Evolutionary conservation across 192 early-diverging fungal genomes (phyloP).

Genomic region (Mortierella alpina): DNA sequence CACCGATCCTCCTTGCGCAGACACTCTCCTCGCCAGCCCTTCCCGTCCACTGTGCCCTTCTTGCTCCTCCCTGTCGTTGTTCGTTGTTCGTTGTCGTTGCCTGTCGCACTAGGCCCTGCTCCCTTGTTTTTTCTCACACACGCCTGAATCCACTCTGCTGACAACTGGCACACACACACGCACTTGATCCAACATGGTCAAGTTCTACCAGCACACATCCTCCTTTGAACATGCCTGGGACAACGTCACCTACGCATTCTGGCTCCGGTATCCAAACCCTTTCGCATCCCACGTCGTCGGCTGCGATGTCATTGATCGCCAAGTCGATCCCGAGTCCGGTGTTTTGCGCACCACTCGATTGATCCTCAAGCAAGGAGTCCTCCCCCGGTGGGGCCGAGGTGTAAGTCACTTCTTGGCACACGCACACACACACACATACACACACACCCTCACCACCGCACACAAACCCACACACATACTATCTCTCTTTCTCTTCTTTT

Average conservation of each 20-base stretch:
- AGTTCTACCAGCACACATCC: constrained; percentile 84
- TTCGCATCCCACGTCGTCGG: constrained; percentile 94
- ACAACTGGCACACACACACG: neutral
- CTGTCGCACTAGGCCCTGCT: too few relatives aligned
- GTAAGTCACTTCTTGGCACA: constrained; percentile 38
- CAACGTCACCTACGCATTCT: constrained; percentile 90
- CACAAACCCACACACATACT: neutral
- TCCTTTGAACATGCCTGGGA: constrained; percentile 85
- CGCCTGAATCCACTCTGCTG: neutral
- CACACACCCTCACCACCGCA: too few relatives aligned
- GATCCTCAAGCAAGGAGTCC: constrained; percentile 86
- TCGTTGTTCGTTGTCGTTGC: neutral
- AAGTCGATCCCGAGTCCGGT: constrained; percentile 81
- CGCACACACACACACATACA: too few relatives aligned
- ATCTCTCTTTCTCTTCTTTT: neutral
- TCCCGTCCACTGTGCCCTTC: neutral
- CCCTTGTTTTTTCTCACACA: neutral
- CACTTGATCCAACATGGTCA: constrained; percentile 75
- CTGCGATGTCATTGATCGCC: constrained; percentile 92
- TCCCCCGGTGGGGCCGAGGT: constrained; percentile 88
- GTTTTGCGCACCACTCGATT: constrained; percentile 88
- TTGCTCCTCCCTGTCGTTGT: neutral
- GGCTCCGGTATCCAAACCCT: constrained; percentile 97
- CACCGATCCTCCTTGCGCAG: neutral
- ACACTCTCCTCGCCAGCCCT: neutral